Percentiles rank a stretch among this genome's conserved stretches.
Evolutionary conservation across 2,329 filamentous ascomycete species (phyloP).

Genomic region (Teratosphaeria pseudoeucalypti): DNA sequence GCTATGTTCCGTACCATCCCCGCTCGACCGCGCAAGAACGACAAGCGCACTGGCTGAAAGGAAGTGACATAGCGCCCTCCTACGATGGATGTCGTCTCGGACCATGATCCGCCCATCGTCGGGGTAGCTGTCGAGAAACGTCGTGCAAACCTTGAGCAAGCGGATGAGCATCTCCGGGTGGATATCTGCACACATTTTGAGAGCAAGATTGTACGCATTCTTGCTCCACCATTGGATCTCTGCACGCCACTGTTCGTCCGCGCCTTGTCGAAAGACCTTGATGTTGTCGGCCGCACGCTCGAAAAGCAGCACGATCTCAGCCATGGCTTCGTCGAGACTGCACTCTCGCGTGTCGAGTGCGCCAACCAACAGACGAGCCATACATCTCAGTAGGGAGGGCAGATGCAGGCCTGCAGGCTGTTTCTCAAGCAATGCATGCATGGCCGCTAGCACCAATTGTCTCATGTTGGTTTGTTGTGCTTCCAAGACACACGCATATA

Average conservation of each 20-base stretch:
- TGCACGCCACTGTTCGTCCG: conserved; percentile 33
- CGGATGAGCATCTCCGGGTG: conserved; percentile 43
- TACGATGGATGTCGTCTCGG: conserved; percentile 36
- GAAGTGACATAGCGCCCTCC: conserved; percentile 61
- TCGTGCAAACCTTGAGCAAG: conserved; percentile 40
- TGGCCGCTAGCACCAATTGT: conserved; percentile 45
- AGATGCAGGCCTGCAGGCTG: conserved; percentile 45
- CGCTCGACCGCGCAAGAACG: conserved; percentile 39
- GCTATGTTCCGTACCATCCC: conserved; percentile 34
- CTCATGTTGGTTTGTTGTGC: conserved; percentile 57
- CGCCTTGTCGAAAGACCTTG: conserved; percentile 28
- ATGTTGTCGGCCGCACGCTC: conserved; percentile 40
- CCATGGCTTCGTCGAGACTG: conserved; percentile 17
- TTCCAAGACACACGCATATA: conserved; percentile 74
- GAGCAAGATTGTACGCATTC: conserved; percentile 67
- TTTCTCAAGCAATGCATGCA: conserved; percentile 51
- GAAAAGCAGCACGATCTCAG: conserved; percentile 47
- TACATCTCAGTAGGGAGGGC: conserved; percentile 53
- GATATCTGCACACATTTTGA: conserved; percentile 53
- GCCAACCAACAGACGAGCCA: conserved; percentile 34
- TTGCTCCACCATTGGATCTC: conserved; percentile 80
- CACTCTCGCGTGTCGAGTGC: conserved; percentile 29
- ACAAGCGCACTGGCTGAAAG: conserved; percentile 41
- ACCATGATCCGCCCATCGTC: conserved; percentile 7
- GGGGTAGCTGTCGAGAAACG: conserved; percentile 17